Base-by-base conservation (phyloP, 163 green algal species). In the Volvox carteri region DNA sequence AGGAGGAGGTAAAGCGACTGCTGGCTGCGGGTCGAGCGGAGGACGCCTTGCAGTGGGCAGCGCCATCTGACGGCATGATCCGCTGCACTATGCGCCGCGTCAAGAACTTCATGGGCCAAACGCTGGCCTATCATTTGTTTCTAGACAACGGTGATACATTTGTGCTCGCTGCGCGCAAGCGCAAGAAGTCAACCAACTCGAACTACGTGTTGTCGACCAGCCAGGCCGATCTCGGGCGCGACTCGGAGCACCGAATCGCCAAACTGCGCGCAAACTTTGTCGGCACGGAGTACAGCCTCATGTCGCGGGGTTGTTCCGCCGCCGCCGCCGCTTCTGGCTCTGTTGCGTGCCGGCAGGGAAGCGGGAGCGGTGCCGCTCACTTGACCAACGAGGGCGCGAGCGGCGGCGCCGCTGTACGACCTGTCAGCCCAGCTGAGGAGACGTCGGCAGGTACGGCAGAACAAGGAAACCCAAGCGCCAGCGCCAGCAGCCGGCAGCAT, bases 181-280 rank as follows among this genome's bases (percentile, higher is more conserved):
- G 96, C 73, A 97, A 97, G 89, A 98, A 98, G 93, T 95, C 84
- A 85, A 92, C 92, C 78, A 91, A 77, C 28, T 94, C 90, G 80
- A 94, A 95, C 90, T 98, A 97, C 81, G 54, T 98, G 28, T 93
- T 98, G 39, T 96, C 92, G 16, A 89, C 95, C 6, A 92, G 72
- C n/a, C 68, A 75, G 44, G 84, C 88, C 6, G 94, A 96, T 50
- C 72, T 94, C 21, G 67, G 89, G n/a, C 80, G 92, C 6, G 74
- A 93, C 62, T 94, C 89, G 44, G 78, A 83, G 37, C 94, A 92
- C 83, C 97, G 94, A 84, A 90, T 96, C 42, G 96, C 94, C 42
- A 98, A 97, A 93, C 87, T 98, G 35, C 92, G 94, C 19, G 91
- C 95, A 78, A 99, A 98, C 91, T 99, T 98, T 68, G 79, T 99